Evolutionary conservation across 495 filamentous ascomycete genomes (phyloP).

Genomic region (Jackrogersella minutella): DNA sequence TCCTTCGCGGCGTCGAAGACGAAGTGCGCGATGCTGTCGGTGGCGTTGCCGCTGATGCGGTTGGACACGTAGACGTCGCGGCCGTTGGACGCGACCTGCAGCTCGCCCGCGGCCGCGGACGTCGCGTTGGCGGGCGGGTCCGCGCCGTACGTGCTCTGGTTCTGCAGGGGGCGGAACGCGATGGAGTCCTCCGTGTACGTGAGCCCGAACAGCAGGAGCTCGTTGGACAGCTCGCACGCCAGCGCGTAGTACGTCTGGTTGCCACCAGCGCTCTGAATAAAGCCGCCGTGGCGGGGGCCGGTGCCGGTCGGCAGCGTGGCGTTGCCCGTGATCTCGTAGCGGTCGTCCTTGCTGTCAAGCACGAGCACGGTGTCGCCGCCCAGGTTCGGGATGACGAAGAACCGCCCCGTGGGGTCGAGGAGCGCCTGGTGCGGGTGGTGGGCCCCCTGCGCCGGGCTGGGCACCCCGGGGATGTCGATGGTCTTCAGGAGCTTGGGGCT

Average conservation of each 20-base stretch:
- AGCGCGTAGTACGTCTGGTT: conserved; percentile 35
- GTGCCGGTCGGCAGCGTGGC: background rate
- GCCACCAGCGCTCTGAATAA: conserved; percentile 32
- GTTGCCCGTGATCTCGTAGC: conserved; percentile 44
- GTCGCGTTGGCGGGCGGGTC: conserved; percentile 16
- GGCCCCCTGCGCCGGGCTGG: background rate
- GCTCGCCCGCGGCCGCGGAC: conserved; percentile 22
- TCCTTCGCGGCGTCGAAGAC: background rate
- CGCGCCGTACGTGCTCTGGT: conserved; percentile 40
- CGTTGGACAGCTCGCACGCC: conserved; percentile 37
- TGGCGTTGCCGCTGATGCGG: conserved; percentile 34
- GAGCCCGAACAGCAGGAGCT: conserved; percentile 36
- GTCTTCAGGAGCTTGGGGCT: conserved; percentile 30
- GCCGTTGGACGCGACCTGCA: conserved; percentile 36
- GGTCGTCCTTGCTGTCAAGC: conserved; percentile 29
- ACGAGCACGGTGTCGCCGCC: conserved; percentile 41
- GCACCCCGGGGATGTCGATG: conserved; percentile 7
- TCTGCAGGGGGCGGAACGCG: conserved; percentile 20
- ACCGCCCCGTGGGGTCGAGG: conserved; percentile 43
- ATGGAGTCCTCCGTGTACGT: conserved; percentile 31
- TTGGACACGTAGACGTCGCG: conserved; percentile 44
- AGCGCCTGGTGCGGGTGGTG: conserved; percentile 44
- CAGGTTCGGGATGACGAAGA: conserved; percentile 42
- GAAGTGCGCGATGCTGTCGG: conserved; percentile 45
- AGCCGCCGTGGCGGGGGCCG: conserved; percentile 42